These are phyloP conservation scores for Chamaecyparis obtusa DNA, from an alignment of 75 land plant species.

Conservation along the genomic window DNA sequence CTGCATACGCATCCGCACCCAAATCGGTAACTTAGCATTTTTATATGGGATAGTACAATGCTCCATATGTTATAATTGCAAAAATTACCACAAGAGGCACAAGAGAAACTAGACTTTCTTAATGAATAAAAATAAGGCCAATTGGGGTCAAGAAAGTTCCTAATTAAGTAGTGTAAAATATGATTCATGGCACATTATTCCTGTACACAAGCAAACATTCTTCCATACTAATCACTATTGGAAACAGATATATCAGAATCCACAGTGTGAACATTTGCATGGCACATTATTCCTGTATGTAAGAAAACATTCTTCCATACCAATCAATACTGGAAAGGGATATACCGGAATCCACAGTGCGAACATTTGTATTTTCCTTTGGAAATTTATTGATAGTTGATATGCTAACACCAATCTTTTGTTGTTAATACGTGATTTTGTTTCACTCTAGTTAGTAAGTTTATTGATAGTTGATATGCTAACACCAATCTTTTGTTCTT, in stretches of 20 bases:
- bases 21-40: too few relatives aligned
- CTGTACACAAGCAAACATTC: neutral
- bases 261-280: too few relatives aligned
- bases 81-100: neutral
- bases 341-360: too few relatives aligned
- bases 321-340: too few relatives aligned
- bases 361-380: neutral
- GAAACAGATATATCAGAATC: too few relatives aligned
- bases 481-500: neutral
- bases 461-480: neutral
- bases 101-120: neutral
- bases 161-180: too few relatives aligned
- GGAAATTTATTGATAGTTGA: neutral
- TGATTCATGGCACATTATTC: neutral
- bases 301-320: too few relatives aligned
- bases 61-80: neutral
- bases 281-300: too few relatives aligned
- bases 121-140: too few relatives aligned
- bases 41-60: neutral
- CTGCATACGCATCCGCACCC: too few relatives aligned
- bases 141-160: too few relatives aligned
- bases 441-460: neutral
- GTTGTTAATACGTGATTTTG: neutral
- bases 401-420: neutral
- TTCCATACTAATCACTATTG: too few relatives aligned